A percentile compares a stretch with the other conserved stretches of the same genome.
Evolutionary conservation across 2,329 filamentous ascomycete genomes (phyloP).

Genomic region (Epichloe aotearoae): DNA sequence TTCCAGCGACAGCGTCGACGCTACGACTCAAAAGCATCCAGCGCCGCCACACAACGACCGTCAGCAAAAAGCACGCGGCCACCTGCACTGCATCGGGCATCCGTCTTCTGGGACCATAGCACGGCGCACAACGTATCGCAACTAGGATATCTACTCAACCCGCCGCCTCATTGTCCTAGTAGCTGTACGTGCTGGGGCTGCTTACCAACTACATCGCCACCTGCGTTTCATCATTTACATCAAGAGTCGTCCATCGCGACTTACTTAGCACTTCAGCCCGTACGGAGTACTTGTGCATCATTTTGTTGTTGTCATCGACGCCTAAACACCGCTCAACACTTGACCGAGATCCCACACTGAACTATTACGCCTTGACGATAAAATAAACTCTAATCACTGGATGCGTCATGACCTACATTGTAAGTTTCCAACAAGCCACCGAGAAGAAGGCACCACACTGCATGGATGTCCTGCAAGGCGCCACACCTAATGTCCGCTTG

Average conservation of each 20-base stretch:
- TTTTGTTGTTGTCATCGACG: slow-evolving; percentile 2
- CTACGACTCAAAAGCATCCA: slow-evolving; percentile 1
- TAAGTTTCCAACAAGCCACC: slow-evolving; percentile 15
- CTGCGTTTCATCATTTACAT: neutral
- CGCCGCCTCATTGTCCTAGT: neutral
- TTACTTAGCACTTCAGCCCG: neutral
- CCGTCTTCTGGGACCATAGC: neutral
- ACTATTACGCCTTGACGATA: slow-evolving; percentile 5
- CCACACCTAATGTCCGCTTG: slow-evolving; percentile 5
- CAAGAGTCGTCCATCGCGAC: neutral
- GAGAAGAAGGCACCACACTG: slow-evolving; percentile 7
- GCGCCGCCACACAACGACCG: neutral
- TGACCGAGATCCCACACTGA: slow-evolving; percentile 4
- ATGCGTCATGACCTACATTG: slow-evolving; percentile 29
- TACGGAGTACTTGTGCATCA: neutral
- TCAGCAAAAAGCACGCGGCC: slow-evolving; percentile 1
- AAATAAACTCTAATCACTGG: slow-evolving; percentile 8
- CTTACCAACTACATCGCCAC: neutral
- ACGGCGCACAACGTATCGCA: neutral
- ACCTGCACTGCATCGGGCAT: slow-evolving; percentile 3
- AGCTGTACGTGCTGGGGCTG: neutral
- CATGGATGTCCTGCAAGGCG: slow-evolving; percentile 10
- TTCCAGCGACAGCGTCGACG: slow-evolving; percentile 1
- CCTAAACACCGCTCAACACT: slow-evolving; percentile 2
- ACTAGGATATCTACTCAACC: neutral